These are phyloP conservation scores for Salix dunnii DNA, from an alignment of 345 rosid species.

Conservation along the genomic window DNA sequence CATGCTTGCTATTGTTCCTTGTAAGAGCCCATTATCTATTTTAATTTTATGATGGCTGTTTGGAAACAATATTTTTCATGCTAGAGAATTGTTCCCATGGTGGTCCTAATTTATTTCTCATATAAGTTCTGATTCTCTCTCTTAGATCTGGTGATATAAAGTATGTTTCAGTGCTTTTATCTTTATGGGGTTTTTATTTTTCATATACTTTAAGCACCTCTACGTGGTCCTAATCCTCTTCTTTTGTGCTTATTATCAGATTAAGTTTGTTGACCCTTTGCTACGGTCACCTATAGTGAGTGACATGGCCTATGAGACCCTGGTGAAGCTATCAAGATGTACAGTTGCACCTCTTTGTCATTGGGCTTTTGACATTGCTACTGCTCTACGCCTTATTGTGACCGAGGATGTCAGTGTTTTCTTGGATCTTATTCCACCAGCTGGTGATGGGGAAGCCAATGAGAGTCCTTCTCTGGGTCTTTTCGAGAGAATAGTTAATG, in stretches of 20 bases:
- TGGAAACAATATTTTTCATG: not conserved
- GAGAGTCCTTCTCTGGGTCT: conserved; percentile 55
- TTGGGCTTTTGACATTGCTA: conserved; percentile 92
- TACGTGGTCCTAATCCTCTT: not conserved
- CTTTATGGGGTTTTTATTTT: no score
- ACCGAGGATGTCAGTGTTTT: conserved; percentile 53
- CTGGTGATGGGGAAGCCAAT: conserved; percentile 44
- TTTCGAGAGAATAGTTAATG: conserved; percentile 71
- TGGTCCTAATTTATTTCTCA: not conserved
- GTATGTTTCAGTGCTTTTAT: no score
- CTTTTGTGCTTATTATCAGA: conserved; percentile 43
- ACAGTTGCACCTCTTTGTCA: conserved; percentile 77
- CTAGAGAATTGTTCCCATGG: not conserved
- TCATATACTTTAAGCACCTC: no score
- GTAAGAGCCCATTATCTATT: not conserved
- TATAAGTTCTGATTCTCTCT: not conserved
- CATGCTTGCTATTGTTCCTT: not conserved
- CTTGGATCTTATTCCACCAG: conserved; percentile 46
- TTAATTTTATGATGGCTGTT: not conserved
- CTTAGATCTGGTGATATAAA: no score
- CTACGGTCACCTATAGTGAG: conserved; percentile 74
- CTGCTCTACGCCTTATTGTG: conserved; percentile 74
- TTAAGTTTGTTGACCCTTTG: conserved; percentile 76
- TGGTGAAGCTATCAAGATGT: conserved; percentile 84
- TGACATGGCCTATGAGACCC: conserved; percentile 70